Evolutionary conservation across 805 yeast genomes (phyloP), one percentile per base, ranked within the genome.

Genomic region (Lachancea meyersii): DNA sequence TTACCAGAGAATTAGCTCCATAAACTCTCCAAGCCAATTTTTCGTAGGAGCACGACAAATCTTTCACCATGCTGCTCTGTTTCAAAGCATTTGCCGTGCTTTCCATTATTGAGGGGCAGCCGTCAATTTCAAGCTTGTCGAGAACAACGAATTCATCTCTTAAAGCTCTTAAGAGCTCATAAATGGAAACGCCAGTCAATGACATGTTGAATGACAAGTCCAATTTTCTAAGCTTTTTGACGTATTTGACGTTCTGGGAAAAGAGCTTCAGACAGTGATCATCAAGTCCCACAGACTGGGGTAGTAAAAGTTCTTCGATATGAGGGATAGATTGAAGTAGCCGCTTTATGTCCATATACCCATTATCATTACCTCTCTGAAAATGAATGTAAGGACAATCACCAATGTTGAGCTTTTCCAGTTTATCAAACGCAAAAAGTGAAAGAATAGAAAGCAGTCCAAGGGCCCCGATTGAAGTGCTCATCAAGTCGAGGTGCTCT

Each of bases 141-240:
- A 62, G 43, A 5, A 61, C 52, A 9, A 31, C 36, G 9, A 30
- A 30, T 3, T 47, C 45, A 10, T 47, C 48, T 30, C 44, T 48
- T 3, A 60, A 42, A 8, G 46, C 45, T 19, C 43, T 46, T 4
- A 58, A 16, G 8, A 62, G 46, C n/a, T 60, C 59, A 40, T 54
- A 62, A 2, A 62, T 33, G 1, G 63, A 50, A 8, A 52, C 61
- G 11, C 67, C 67, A 1, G 60, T 51, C 16, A 62, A 47, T 8
- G 53, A 46, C n/a, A 55, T 53, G 44, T 60, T 62, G 19, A 59
- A 44, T 9, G 67, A 60, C 5, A 62, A 27, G 38, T 62, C 67
- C 21, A 60, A 40, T 20, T 33, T 45, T 20, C 48, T 34, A 11
- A 62, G 39, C 7, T 51, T 41, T n/a, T 37, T 22, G 8, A 58